Conservation (phyloP, 1,284 basidiomycete genomes). For the Rhizopogon parksii region DNA sequence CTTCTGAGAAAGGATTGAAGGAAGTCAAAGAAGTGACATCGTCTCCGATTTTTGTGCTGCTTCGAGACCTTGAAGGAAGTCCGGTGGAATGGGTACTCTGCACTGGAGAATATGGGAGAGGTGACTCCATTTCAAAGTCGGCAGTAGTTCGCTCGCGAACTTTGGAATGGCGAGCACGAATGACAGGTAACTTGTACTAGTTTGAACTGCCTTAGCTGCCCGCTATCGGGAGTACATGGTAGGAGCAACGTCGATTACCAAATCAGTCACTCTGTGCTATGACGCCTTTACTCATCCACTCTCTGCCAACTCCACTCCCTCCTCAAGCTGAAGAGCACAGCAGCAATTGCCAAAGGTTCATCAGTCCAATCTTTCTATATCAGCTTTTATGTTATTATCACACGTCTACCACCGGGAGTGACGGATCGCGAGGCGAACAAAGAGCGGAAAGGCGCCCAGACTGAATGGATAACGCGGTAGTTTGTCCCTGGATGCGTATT, state of each 20-base stretch:
- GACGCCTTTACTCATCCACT: neutral
- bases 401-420: no score
- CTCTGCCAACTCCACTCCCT: no score
- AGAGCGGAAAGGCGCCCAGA: conserved; percentile 84
- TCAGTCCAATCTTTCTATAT: no score
- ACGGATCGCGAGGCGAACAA: conserved; percentile 35
- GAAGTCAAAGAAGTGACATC: conserved; percentile 69
- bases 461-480: conserved; percentile 28
- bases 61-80: conserved; percentile 51
- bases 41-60: conserved; percentile 54
- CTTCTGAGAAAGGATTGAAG: conserved; percentile 80
- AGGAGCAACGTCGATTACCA: neutral
- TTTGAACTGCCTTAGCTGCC: no score
- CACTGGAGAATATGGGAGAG: conserved; percentile 32
- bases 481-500: neutral
- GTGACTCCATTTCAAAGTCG: conserved; percentile 22
- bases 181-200: no score
- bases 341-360: no score
- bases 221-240: neutral
- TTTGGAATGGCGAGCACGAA: no score
- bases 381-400: no score
- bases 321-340: no score
- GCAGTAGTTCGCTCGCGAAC: neutral
- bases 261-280: neutral
- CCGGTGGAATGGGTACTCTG: conserved; percentile 32